phyloP scores from a whole-genome alignment of 371 early-diverging fungal species.

The Umbelopsis sp. region DNA sequence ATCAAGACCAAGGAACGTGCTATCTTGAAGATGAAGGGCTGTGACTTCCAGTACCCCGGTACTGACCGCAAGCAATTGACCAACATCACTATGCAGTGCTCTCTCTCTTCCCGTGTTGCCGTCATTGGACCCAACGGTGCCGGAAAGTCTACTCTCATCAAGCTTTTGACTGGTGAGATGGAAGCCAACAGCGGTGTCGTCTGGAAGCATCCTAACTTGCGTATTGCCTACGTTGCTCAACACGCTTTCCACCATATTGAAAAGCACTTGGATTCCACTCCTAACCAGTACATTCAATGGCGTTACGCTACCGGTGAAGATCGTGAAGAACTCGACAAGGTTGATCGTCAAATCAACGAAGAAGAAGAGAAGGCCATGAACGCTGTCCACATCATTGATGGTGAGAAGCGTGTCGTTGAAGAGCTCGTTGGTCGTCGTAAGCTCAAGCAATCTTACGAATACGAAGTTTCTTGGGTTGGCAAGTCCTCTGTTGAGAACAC shows the following conservation, averaged over 20 bases:
- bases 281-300: slow-evolving; percentile 75
- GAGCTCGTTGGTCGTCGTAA: slow-evolving; percentile 68
- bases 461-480: slow-evolving; percentile 67
- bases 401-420: slow-evolving; percentile 66
- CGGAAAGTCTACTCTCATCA: slow-evolving; percentile 81
- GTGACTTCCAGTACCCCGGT: slow-evolving; percentile 73
- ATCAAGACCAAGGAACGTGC: slow-evolving; percentile 76
- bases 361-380: slow-evolving; percentile 69
- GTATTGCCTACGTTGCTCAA: slow-evolving; percentile 81
- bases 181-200: slow-evolving; percentile 44
- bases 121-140: slow-evolving; percentile 79
- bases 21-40: slow-evolving; percentile 66
- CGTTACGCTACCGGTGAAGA: slow-evolving; percentile 74
- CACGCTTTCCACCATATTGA: slow-evolving; percentile 82
- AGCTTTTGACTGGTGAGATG: slow-evolving; percentile 74
- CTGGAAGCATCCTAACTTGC: slow-evolving; percentile 64
- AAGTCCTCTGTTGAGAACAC: slow-evolving; percentile 63
- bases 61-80: slow-evolving; percentile 53
- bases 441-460: slow-evolving; percentile 70
- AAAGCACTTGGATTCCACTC: slow-evolving; percentile 67
- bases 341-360: slow-evolving; percentile 61
- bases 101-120: slow-evolving; percentile 70
- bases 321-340: slow-evolving; percentile 68
- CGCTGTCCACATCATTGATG: slow-evolving; percentile 63
- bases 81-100: slow-evolving; percentile 63